phyloP scores from a whole-genome alignment of 2,329 filamentous ascomycete species.

The Cryphonectria naterciae region DNA sequence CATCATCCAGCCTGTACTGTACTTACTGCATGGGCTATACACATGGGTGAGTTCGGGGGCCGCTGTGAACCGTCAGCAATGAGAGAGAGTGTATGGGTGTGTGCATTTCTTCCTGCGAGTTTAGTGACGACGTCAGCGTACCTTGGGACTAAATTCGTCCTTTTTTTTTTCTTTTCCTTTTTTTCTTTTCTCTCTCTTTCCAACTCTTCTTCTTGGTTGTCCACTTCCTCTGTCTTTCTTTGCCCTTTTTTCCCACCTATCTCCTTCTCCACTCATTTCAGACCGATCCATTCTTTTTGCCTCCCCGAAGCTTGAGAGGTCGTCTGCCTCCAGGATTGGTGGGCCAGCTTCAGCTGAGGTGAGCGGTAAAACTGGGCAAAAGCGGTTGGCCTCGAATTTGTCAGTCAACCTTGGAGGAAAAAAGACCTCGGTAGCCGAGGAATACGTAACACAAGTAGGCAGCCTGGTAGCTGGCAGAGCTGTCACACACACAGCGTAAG shows the following conservation, averaged over 20 bases:
- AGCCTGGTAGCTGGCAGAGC: neutral
- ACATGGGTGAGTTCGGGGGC: neutral
- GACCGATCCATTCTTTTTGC: neutral
- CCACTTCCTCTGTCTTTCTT: neutral
- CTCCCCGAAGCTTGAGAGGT: neutral
- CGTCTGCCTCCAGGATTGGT: neutral
- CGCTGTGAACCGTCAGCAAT: neutral
- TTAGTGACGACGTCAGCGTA: neutral
- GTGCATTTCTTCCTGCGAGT: neutral
- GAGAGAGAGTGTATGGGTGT: neutral
- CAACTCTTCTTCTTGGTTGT: neutral
- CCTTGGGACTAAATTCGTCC: neutral
- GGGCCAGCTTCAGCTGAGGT: conserved; percentile 15
- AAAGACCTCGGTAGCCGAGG: neutral
- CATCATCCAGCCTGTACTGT: neutral
- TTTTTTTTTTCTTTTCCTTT: neutral
- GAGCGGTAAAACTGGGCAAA: conserved; percentile 12
- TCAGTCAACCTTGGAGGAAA: neutral
- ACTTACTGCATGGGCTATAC: neutral
- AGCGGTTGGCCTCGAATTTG: neutral
- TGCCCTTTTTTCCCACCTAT: neutral
- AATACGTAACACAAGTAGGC: neutral
- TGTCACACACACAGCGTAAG: neutral
- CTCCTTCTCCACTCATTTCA: neutral
- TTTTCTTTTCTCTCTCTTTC: neutral